phyloP scores from a whole-genome alignment of 2,329 filamentous ascomycete species.

The Aspergillus niger region DNA sequence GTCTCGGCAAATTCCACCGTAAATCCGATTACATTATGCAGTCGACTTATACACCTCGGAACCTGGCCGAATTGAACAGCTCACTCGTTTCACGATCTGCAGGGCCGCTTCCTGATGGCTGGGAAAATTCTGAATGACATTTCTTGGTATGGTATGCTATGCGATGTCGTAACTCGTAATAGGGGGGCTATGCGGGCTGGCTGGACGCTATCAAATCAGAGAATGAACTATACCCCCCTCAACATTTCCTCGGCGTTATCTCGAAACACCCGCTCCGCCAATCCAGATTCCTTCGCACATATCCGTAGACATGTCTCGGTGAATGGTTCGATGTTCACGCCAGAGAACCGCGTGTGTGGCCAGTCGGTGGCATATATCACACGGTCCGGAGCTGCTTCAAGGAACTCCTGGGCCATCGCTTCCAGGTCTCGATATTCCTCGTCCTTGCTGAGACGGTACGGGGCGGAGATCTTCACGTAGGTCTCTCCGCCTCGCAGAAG shows the following conservation, averaged over 20 bases:
- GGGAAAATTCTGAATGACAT: background rate
- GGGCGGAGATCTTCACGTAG: slow-evolving; percentile 61
- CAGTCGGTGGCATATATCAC: slow-evolving; percentile 65
- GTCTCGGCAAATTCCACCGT: slow-evolving; percentile 3
- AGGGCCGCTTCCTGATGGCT: background rate
- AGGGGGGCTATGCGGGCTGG: background rate
- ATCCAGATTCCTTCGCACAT: slow-evolving; percentile 49
- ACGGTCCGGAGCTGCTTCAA: slow-evolving; percentile 48
- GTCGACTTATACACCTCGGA: background rate
- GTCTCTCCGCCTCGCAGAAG: slow-evolving; percentile 52
- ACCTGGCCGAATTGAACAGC: background rate
- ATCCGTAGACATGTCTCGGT: slow-evolving; percentile 57
- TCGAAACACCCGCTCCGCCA: slow-evolving; percentile 56
- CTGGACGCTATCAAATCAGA: background rate
- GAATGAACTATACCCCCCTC: slow-evolving; percentile 10
- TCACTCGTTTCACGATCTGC: slow-evolving; percentile 1
- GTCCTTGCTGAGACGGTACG: slow-evolving; percentile 57
- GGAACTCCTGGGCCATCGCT: slow-evolving; percentile 52
- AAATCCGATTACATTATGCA: background rate
- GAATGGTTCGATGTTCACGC: slow-evolving; percentile 58
- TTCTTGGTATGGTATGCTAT: slow-evolving; percentile 3
- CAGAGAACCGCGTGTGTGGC: slow-evolving; percentile 65
- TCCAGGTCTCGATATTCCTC: slow-evolving; percentile 50
- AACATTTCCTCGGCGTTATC: slow-evolving; percentile 58
- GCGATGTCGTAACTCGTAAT: slow-evolving; percentile 6